Percentiles rank a stretch among this genome's conserved stretches.
Conservation (phyloP, 331 rosid species). For the Dryas integrifolia region DNA sequence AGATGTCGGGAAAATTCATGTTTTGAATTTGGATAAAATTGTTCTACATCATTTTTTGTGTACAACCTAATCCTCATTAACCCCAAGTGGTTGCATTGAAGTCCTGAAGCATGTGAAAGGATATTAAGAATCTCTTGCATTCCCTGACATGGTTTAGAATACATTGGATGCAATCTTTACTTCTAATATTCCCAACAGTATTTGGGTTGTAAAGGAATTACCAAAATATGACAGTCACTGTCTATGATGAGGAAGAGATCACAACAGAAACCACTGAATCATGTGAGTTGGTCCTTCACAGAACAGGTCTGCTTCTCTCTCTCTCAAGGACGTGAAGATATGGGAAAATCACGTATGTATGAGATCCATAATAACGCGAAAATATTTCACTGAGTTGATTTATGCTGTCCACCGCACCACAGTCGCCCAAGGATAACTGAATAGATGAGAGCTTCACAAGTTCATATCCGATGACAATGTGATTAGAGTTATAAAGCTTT, state of each 20-base stretch:
- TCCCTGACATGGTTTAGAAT: neutral
- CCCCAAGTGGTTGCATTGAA: neutral
- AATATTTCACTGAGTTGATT: slow-evolving; percentile 49
- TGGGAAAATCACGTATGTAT: slow-evolving; percentile 58
- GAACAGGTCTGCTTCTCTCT: slow-evolving; percentile 16
- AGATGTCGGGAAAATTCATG: too few species aligned
- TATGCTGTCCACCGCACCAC: slow-evolving; percentile 42
- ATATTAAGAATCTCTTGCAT: too few species aligned
- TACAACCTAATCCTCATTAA: too few species aligned
- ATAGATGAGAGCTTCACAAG: slow-evolving; percentile 81
- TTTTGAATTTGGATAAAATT: too few species aligned
- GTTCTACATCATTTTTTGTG: too few species aligned
- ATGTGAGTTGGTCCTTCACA: slow-evolving; percentile 18
- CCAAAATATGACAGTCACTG: neutral
- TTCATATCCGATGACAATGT: slow-evolving; percentile 75
- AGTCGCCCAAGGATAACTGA: slow-evolving; percentile 58
- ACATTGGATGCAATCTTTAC: neutral
- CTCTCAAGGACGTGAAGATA: slow-evolving; percentile 40
- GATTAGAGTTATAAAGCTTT: slow-evolving; percentile 62
- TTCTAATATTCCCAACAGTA: neutral
- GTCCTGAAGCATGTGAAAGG: neutral
- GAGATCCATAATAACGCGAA: slow-evolving; percentile 62
- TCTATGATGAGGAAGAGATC: neutral
- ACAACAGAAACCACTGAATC: neutral
- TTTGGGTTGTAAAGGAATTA: neutral